phyloP scores from a whole-genome alignment of 352 stramenopile species.

The Blastocystis sp. region DNA sequence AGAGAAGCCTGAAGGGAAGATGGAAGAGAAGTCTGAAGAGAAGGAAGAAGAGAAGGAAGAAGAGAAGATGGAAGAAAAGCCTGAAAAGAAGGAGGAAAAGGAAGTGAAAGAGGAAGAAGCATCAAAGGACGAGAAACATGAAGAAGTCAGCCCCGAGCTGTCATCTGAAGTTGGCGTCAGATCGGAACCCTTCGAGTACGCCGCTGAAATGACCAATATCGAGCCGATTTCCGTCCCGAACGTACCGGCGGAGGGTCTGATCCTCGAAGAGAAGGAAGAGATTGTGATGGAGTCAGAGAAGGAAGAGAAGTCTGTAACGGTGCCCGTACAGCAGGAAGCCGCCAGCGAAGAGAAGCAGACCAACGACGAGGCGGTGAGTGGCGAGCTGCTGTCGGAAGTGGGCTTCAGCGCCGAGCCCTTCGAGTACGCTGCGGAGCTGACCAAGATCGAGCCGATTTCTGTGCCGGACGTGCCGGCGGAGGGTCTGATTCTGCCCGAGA shows the following conservation, averaged over 20 bases:
- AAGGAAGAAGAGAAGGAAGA: slow-evolving; percentile 27
- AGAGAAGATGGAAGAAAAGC: background rate
- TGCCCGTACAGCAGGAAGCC: too few relatives aligned
- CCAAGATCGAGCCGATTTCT: slow-evolving; percentile 15
- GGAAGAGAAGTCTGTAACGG: too few relatives aligned
- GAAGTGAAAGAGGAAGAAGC: background rate
- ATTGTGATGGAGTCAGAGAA: too few relatives aligned
- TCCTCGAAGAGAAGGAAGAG: background rate
- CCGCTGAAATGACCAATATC: slow-evolving; percentile 5
- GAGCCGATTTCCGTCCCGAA: slow-evolving; percentile 16
- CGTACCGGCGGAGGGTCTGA: background rate
- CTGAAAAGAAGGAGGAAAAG: background rate
- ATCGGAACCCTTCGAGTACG: slow-evolving; percentile 7
- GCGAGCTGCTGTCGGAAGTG: background rate
- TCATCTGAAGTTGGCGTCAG: background rate
- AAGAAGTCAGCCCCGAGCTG: background rate
- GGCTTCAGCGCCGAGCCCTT: background rate
- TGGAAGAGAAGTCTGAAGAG: background rate
- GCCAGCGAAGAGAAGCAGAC: slow-evolving; percentile 6
- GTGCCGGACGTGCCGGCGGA: slow-evolving; percentile 10
- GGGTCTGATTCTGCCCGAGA: background rate
- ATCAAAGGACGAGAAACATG: background rate
- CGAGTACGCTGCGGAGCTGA: background rate
- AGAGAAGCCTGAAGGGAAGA: background rate
- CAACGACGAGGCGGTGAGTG: background rate